Evolutionary conservation across 805 yeast species (phyloP), one percentile per base, ranked within the genome.

Genomic region (Sugiyamaella floridensis): DNA sequence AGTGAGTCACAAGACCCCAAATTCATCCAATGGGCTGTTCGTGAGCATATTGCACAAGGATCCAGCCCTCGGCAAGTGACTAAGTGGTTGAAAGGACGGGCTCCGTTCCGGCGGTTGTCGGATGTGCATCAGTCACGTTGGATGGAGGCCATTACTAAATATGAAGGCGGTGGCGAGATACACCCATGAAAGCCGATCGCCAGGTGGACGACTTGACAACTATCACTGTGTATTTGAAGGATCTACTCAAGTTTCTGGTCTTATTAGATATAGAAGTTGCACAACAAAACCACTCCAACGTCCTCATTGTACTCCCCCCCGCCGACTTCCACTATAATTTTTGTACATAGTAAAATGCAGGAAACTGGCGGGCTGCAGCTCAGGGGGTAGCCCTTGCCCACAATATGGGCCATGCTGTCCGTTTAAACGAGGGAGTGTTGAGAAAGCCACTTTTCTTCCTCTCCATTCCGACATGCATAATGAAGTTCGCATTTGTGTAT

Each of bases 401-500:
- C n/a, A 32, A 10, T 11, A 32, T 10, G 9, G n/a, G 37, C 37
- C 37, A 32, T 5, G n/a, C 37, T 32, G 37, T 32, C 37, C 12
- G 37, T 32, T 32, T 32, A 32, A 14, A 11, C 37, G 26, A 22
- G 26, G 26, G 6, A 22, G 6, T 6, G 26, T 22, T 22, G 6
- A 22, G 3, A 22, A 22, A 6, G 26, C 26, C 6, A 6, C 26
- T 3, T 22, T 22, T 22, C 6, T 22, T 22, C 26, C 26, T 22
- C 6, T 22, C 26, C 26, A 22, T 22, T 22, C 26, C 26, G 6
- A 6, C 26, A 22, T 22, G 26, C 26, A 22, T 32, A 28, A 58
- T 58, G 61, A 60, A 58, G n/a, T 34, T 47, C 45, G 55, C 60
- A 1, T 55, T 45, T 37, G 20, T 51, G 11, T 26, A 37, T 3